A percentile compares a stretch with the other conserved stretches of the same genome.
These are phyloP conservation scores for Heliamphora exappendiculata DNA, from an alignment of 148 eudicot genomes.

Conservation along the genomic window DNA sequence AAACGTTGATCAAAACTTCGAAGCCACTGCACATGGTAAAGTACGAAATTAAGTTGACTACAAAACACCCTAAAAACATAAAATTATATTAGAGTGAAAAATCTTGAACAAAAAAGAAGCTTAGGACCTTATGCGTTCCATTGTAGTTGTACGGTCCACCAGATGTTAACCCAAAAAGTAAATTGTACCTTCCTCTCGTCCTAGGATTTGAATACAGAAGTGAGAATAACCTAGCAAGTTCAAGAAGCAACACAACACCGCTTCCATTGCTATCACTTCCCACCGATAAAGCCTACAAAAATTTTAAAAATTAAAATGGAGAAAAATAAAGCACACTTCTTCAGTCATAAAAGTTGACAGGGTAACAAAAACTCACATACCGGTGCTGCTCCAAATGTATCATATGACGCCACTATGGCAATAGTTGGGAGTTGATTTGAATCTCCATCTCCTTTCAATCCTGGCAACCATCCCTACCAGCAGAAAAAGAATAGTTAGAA, in stretches of 20 bases:
- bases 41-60: slow-evolving; percentile 9
- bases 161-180: slow-evolving; percentile 94
- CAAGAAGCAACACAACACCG: slow-evolving; percentile 89
- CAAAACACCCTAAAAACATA: neutral
- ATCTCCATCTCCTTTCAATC: slow-evolving; percentile 87
- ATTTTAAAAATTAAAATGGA: slow-evolving; percentile 5
- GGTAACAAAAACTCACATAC: slow-evolving; percentile 39
- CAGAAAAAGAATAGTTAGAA: slow-evolving; percentile 18
- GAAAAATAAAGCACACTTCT: slow-evolving; percentile 10
- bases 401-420: slow-evolving; percentile 96
- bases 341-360: neutral
- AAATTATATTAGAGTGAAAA: neutral
- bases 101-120: neutral
- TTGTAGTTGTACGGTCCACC: slow-evolving; percentile 98
- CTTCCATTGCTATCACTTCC: slow-evolving; percentile 99
- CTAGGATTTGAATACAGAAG: slow-evolving; percentile 81
- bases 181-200: slow-evolving; percentile 91
- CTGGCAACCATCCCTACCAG: slow-evolving; percentile 97
- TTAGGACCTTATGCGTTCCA: slow-evolving; percentile 83
- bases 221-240: slow-evolving; percentile 88
- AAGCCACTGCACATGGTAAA: slow-evolving; percentile 68
- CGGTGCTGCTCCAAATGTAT: slow-evolving; percentile 96
- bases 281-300: slow-evolving; percentile 68
- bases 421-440: slow-evolving; percentile 87
- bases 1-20: slow-evolving; percentile 88